Conservation (phyloP, 257 asterid species). For the Nicotiana benthamiana region DNA sequence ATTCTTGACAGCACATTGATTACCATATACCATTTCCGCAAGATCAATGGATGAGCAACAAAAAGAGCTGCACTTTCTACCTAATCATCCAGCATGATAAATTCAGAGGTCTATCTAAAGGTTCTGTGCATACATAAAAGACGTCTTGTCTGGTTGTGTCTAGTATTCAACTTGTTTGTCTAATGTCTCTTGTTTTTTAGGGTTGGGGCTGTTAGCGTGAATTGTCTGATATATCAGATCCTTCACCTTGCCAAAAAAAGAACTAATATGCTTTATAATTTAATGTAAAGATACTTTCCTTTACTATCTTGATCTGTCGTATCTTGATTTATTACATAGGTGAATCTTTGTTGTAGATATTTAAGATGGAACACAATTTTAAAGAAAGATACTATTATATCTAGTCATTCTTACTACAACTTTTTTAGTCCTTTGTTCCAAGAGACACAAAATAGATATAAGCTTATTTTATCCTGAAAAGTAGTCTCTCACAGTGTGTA, state of each 20-base stretch:
- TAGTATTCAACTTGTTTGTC: not conserved
- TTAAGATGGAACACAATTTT: not conserved
- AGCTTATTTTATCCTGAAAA: not conserved
- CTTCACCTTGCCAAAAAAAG: not conserved
- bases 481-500: not conserved
- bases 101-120: no score
- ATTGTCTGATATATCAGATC: conserved; percentile 1
- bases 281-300: not conserved
- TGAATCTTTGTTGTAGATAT: not conserved
- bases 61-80: no score
- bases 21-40: no score
- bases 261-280: not conserved
- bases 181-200: not conserved
- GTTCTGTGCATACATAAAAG: no score
- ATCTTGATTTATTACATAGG: not conserved
- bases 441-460: not conserved
- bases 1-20: no score
- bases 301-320: not conserved
- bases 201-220: conserved; percentile 1
- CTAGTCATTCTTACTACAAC: not conserved
- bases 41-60: no score
- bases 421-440: not conserved
- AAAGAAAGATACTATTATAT: not conserved
- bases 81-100: no score
- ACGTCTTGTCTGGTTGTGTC: not conserved